Conservation (phyloP, 257 asterid genomes). For the Coffea canephora region DNA sequence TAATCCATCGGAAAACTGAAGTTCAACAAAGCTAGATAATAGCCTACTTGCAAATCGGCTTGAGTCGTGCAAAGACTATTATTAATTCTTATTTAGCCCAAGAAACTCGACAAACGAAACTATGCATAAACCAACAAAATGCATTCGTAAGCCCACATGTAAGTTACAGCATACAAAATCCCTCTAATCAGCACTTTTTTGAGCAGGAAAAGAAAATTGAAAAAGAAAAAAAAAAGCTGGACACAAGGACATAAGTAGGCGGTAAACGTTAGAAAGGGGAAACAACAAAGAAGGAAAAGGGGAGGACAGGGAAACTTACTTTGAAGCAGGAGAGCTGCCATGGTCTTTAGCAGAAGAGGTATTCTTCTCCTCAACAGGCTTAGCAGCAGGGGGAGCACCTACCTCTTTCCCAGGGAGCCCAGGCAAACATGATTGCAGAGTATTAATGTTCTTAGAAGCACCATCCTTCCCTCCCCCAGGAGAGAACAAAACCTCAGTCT, state of each 20-base stretch:
- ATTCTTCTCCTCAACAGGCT: slow-evolving; percentile 48
- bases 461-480: slow-evolving; percentile 30
- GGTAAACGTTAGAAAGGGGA: neutral
- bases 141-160: neutral
- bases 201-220: too few species aligned
- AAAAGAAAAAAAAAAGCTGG: neutral
- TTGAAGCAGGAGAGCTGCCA: slow-evolving; percentile 58
- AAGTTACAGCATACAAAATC: too few species aligned
- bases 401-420: slow-evolving; percentile 33
- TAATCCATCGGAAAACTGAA: neutral
- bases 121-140: neutral
- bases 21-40: neutral
- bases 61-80: neutral
- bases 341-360: slow-evolving; percentile 23
- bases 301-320: slow-evolving; percentile 35
- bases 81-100: neutral
- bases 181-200: neutral
- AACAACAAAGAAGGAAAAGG: neutral
- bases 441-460: slow-evolving; percentile 18
- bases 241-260: neutral
- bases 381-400: slow-evolving; percentile 21
- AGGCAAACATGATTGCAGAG: slow-evolving; percentile 20
- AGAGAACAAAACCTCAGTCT: slow-evolving; percentile 33
- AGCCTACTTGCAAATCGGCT: neutral
- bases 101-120: neutral